Evolutionary conservation across 2,329 filamentous ascomycete species (phyloP).

Genomic region (Trichoderma koningiopsis): DNA sequence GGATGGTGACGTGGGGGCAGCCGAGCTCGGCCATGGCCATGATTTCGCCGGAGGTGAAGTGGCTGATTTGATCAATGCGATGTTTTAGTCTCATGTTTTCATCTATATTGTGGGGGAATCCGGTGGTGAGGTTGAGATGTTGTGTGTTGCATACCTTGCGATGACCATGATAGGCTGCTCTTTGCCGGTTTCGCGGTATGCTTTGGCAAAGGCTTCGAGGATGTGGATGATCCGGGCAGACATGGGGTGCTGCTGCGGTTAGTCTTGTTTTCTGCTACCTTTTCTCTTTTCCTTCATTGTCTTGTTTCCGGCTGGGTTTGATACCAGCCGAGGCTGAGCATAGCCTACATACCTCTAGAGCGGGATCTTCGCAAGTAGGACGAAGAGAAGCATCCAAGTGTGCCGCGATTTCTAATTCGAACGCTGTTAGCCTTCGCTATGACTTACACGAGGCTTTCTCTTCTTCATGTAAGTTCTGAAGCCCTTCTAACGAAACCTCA

Average conservation of each 20-base stretch:
- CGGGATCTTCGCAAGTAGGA: constrained; percentile 25
- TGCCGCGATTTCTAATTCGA: constrained; percentile 28
- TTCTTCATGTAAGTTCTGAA: not conserved
- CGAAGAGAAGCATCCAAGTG: constrained; percentile 28
- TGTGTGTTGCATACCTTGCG: constrained; percentile 26
- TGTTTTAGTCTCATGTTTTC: not conserved
- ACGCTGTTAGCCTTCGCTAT: not conserved
- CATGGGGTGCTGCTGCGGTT: constrained; percentile 28
- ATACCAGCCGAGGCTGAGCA: not conserved
- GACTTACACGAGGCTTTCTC: not conserved
- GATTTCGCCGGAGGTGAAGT: constrained; percentile 28
- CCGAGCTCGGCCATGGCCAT: constrained; percentile 29
- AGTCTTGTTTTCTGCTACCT: not conserved
- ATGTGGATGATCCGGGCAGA: constrained; percentile 29
- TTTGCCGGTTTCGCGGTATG: constrained; percentile 27
- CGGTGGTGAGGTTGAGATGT: not conserved
- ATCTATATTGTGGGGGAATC: not conserved
- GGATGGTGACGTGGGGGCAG: constrained; percentile 30
- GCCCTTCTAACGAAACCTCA: not conserved
- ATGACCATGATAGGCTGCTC: constrained; percentile 30
- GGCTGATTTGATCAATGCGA: constrained; percentile 15
- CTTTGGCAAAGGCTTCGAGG: constrained; percentile 26
- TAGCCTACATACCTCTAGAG: constrained; percentile 27
- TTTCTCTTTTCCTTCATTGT: too few species aligned
- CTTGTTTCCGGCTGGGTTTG: not conserved